phyloP scores from a whole-genome alignment of 305 asterid genomes.

The Striga hermonthica region DNA sequence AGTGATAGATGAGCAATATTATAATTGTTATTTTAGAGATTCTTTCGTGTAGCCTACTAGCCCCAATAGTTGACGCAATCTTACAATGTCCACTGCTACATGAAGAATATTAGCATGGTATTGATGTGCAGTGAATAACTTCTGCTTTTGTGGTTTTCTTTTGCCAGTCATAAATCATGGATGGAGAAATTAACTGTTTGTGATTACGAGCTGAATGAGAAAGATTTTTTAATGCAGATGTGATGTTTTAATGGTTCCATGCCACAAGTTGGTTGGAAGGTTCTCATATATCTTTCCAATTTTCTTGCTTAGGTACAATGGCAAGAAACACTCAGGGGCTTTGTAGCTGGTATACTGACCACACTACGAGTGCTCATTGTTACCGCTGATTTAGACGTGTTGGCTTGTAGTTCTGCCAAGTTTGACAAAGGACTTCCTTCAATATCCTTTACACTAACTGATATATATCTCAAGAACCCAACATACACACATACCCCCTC shows the following conservation, averaged over 20 bases:
- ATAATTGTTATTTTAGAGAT: constrained; percentile 23
- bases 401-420: constrained; percentile 80
- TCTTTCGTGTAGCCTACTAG: constrained; percentile 19
- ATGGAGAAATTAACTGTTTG: not conserved
- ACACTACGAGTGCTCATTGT: constrained; percentile 87
- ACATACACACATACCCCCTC: not conserved
- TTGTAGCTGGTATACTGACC: constrained; percentile 92
- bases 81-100: not conserved
- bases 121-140: not conserved
- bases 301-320: constrained; percentile 73
- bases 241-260: constrained; percentile 1
- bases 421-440: constrained; percentile 97
- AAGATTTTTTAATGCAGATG: constrained; percentile 12
- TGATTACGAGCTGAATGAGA: constrained; percentile 24
- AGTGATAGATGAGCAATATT: constrained; percentile 27
- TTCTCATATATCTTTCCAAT: constrained; percentile 32
- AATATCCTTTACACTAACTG: constrained; percentile 66
- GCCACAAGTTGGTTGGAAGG: constrained; percentile 23
- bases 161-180: not conserved
- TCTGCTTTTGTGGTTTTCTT: not conserved
- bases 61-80: constrained; percentile 11
- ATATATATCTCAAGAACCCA: not conserved
- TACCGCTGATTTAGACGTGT: constrained; percentile 81
- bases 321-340: constrained; percentile 99
- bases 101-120: not conserved